Base-by-base conservation (phyloP, 2,329 filamentous ascomycete species). In the Monilinia vaccinii-corymbosi region DNA sequence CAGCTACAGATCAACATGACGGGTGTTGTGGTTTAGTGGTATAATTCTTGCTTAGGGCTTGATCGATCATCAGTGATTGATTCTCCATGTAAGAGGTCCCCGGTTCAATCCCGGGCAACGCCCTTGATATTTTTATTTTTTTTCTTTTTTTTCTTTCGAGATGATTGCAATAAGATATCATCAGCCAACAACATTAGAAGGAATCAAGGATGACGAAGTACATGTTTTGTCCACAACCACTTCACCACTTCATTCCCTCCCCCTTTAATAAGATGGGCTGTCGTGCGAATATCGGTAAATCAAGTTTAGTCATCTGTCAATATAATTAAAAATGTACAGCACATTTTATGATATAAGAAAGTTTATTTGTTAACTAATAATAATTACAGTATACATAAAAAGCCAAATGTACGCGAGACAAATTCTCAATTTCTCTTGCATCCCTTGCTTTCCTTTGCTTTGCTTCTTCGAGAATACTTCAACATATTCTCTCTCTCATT, bases 71-170 rank as follows among this genome's bases (percentile, higher is more conserved):
- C 1, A 5, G 7, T 2, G 46, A 28, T 21, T 44, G 2, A 45
- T 38, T 40, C 31, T 28, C 23, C 32, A 44, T 60, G 57, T 60
- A 60, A 60, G 57, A 55, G 57, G 57, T 60, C 57, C 57, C 57
- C 57, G 57, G 57, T 60, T 60, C 57, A 55, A 60, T 60, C 57
- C 57, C 57, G 57, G 57, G 57, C 49, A 55, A 55, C 57, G 49
- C 57, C 57, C 49, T n/a, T n/a, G n/a, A n/a, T n/a, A n/a, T n/a
- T n/a, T n/a, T n/a, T n/a, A 3, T 2, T 38, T 7, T 31, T 14
- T 52, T n/a, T 9, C 7, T 49, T 36, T 36, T 36, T 14, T 14
- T 6, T 28, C 25, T 28, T 3, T 6, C 25, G 25, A 28, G n/a
- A n/a, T n/a, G n/a, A n/a, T n/a, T n/a, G n/a, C n/a, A n/a, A n/a